Base-by-base conservation (phyloP, 73 alveolate genomes). In the Tetrahymena borealis region DNA sequence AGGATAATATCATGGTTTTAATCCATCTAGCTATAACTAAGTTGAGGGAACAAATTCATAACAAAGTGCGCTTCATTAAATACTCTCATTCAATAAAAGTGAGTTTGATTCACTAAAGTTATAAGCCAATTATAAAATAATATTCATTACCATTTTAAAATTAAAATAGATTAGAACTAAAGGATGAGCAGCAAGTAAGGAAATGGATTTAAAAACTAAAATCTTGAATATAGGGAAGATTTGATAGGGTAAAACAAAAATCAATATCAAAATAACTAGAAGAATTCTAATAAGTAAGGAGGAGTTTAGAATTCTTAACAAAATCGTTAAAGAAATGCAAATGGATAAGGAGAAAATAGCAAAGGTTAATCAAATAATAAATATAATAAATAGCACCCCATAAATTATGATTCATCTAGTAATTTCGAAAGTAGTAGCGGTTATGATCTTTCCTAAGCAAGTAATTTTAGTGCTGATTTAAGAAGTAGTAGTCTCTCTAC, bases 11-110 rank as follows among this genome's bases (percentile, higher is more conserved):
- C 85, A 60, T 20, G 85, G 38, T 15, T 60, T 60, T 60, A 60
- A 35, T n/a, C 85, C 38, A 20, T 60, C 85, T 6, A 60, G n/a
- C n/a, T n/a, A n/a, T n/a, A n/a, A 60, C 35, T 28, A 60, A 60
- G 28, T 60, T 35, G 28, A 32, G 37, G 85, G 85, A 60, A 60
- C 85, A 12, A 60, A 60, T 60, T 15, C n/a, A 60, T 35, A 13
- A 60, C 35, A 60, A 60, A 60, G 85, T 60, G 85, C 85, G 85
- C 85, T 20, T 24, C n/a, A 60, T 60, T 60, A 60, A 24, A 60
- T 60, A 60, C 85, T 60, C 85, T 60, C 85, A 60, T 60, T 60
- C 85, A 60, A 60, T 60, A 60, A 60, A 60, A 60, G 85, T 60
- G 85, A 60, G 85, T 35, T 60, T 10, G 28, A 60, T 60, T 60